Conservation (phyloP, 2,329 filamentous ascomycete genomes). For the Lomentospora prolificans region DNA sequence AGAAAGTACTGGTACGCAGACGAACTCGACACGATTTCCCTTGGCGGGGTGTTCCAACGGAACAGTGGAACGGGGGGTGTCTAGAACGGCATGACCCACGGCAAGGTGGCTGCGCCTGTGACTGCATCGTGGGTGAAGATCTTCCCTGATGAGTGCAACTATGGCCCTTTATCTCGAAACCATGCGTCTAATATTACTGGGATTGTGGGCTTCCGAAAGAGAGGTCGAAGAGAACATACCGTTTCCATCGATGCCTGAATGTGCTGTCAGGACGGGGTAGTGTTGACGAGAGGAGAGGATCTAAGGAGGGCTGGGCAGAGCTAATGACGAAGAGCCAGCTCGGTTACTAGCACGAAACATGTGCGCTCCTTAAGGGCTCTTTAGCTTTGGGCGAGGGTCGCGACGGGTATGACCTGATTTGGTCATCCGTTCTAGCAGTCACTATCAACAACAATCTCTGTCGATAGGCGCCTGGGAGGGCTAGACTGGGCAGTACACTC, state of each 20-base stretch:
- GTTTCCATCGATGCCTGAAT: constrained; percentile 2
- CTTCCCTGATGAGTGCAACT: not conserved
- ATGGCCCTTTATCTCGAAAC: not conserved
- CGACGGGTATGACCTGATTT: not conserved
- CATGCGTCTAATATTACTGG: not conserved
- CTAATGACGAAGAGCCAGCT: not conserved
- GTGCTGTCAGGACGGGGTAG: not conserved
- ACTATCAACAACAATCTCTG: not conserved
- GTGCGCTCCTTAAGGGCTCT: not conserved
- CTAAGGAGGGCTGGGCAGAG: not conserved
- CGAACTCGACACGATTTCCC: not conserved
- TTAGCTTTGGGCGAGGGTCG: not conserved
- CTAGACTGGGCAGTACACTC: too few relatives aligned
- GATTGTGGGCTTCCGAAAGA: not conserved
- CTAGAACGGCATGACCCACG: not conserved
- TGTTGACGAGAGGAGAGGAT: not conserved
- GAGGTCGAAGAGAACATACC: not conserved
- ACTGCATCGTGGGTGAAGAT: not conserved
- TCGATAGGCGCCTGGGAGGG: not conserved
- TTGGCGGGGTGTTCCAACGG: not conserved
- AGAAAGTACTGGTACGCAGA: constrained; percentile 7
- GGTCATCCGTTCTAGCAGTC: not conserved
- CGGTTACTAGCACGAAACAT: not conserved
- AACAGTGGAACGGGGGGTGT: not conserved
- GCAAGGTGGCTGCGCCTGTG: not conserved